Evolutionary conservation across 371 early-diverging fungal species (phyloP), one percentile per base, ranked within the genome.

Genomic region (Lichtheimia ramosa): DNA sequence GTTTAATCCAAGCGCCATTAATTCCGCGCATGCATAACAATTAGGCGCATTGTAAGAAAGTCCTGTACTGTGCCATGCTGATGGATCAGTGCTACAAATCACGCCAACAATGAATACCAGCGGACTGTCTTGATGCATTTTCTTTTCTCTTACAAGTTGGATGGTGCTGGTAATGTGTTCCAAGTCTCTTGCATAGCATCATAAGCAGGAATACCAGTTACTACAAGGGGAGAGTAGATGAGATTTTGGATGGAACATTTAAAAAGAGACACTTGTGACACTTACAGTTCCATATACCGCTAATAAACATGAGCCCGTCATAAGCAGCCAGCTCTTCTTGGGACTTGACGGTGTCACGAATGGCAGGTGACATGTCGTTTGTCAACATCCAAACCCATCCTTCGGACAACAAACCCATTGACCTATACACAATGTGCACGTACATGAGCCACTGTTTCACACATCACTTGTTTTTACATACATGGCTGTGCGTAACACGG

Each of bases 251-350:
- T 51, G 18, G 5, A 27, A 24, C 8, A n/a, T n/a, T 41, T 14
- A 21, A 20, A 20, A 41, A 43, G 25, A 28, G 43, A 15, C 18
- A 43, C 16, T 48, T 56, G 59, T 65, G 48, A 39, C 34, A 65
- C 70, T 63, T 74, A 74, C 77, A 61, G 40, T 77, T 59, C 74
- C 74, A 77, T 68, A 74, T 64, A 23, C 70, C 72, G 61, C 70
- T 71, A 64, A 77, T 71, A 53, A 74, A 71, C 72, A 77, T 77
- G 66, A 77, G 72, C 39, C 77, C 77, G 51, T 77, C 66, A 54
- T 71, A 74, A 23, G 54, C 42, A 15, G 42, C 59, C 46, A 71
- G 23, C 13, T 73, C 71, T 48, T 70, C 66, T 20, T 51, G 54
- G 4, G 59, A 34, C 10, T 51, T 10, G 3, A 54, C 58, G 34